Evolutionary conservation across 805 yeast genomes (phyloP).

Genomic region (Cyberlindnera petersonii): DNA sequence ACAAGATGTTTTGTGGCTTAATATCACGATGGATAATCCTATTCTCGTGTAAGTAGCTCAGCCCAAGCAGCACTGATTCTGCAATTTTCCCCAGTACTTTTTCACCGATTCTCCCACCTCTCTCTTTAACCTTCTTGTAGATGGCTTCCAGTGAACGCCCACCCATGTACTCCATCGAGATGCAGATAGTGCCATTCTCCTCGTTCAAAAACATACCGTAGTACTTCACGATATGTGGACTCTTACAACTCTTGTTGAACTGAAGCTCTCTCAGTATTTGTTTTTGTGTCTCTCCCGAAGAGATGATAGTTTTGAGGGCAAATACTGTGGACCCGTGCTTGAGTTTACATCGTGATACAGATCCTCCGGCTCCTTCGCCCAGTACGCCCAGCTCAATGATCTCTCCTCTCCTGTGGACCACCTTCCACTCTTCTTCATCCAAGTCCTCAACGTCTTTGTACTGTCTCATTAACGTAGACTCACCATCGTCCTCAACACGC

Average conservation of each 20-base stretch:
- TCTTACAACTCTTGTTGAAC: conserved; percentile 76
- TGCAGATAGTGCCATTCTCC: conserved; percentile 74
- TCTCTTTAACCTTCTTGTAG: conserved; percentile 66
- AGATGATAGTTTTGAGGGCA: conserved; percentile 63
- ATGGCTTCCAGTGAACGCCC: conserved; percentile 88
- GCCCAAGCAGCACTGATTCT: conserved; percentile 76
- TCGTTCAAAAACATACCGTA: conserved; percentile 88
- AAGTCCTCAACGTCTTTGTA: conserved; percentile 47
- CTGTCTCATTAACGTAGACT: not conserved
- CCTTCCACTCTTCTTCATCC: conserved; percentile 74
- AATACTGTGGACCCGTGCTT: conserved; percentile 58
- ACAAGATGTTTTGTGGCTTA: conserved; percentile 88
- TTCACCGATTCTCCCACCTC: conserved; percentile 88
- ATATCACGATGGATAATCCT: conserved; percentile 92
- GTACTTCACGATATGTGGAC: conserved; percentile 84
- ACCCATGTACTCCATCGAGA: conserved; percentile 97
- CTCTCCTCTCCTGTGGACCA: conserved; percentile 50
- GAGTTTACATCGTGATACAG: conserved; percentile 75
- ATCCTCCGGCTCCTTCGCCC: conserved; percentile 96
- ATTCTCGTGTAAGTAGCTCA: conserved; percentile 83
- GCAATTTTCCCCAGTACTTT: conserved; percentile 89
- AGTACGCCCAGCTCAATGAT: conserved; percentile 66
- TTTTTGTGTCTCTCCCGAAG: conserved; percentile 76
- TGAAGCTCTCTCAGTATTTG: conserved; percentile 90
- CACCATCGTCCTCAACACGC: not conserved